Conservation (phyloP, 2,329 filamentous ascomycete species). For the Fusarium compactum region DNA sequence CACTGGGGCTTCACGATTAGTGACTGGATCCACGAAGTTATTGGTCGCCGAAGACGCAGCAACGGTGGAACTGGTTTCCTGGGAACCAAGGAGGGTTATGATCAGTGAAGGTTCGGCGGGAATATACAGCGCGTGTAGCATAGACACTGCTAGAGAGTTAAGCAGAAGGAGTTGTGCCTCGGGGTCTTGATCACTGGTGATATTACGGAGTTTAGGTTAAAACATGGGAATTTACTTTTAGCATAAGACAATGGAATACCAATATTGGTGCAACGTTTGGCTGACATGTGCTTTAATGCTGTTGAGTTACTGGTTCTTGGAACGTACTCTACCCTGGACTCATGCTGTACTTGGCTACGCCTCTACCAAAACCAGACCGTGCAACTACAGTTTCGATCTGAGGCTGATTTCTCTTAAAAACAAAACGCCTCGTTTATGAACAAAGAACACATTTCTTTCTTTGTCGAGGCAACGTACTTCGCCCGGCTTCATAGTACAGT, state of each 20-base stretch:
- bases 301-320: background rate
- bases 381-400: background rate
- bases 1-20: conserved; percentile 91
- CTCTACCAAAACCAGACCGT: background rate
- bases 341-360: background rate
- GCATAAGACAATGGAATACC: conserved; percentile 21
- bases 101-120: conserved; percentile 26
- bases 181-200: conserved; percentile 32
- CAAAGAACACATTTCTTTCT: background rate
- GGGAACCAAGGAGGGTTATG: conserved; percentile 59
- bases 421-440: background rate
- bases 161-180: conserved; percentile 35
- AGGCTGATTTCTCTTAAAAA: conserved; percentile 5
- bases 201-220: conserved; percentile 43
- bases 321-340: background rate
- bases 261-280: background rate
- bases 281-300: background rate
- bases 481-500: background rate
- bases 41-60: conserved; percentile 62
- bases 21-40: conserved; percentile 75
- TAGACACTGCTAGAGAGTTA: conserved; percentile 21
- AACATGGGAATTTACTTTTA: conserved; percentile 35
- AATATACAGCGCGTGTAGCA: conserved; percentile 21
- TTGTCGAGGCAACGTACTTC: conserved; percentile 9
- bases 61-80: conserved; percentile 63